phyloP scores from a whole-genome alignment of 2,329 filamentous ascomycete genomes.

The Colletotrichum sp. region DNA sequence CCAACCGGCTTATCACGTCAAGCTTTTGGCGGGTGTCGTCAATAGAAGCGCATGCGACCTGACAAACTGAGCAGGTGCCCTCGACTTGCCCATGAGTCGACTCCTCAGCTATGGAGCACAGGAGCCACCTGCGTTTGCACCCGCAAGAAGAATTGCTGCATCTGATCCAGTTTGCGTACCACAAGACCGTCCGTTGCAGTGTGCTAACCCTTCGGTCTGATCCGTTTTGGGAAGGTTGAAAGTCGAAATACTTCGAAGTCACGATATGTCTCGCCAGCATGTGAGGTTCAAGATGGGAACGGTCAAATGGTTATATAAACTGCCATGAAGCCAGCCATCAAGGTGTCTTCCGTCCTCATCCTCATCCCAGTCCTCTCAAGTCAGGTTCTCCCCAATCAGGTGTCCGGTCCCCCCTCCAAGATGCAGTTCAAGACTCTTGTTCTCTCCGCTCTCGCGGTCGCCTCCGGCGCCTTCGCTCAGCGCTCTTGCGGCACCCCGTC shows the following conservation, averaged over 20 bases:
- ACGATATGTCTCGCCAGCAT: not conserved
- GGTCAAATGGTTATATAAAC: conserved; percentile 1
- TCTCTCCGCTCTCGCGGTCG: conserved; percentile 14
- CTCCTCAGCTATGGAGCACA: not conserved
- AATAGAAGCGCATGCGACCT: not conserved
- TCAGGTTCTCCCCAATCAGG: conserved; percentile 2
- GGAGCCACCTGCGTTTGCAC: not conserved
- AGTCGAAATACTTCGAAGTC: not conserved
- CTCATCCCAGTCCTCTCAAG: not conserved
- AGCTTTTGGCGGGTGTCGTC: not conserved
- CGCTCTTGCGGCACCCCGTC: conserved; percentile 17
- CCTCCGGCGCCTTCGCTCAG: conserved; percentile 13
- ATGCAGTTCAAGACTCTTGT: conserved; percentile 18
- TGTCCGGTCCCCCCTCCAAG: not conserved
- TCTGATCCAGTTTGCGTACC: not conserved
- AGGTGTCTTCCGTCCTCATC: not conserved
- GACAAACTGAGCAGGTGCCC: conserved; percentile 1
- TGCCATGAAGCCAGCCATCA: conserved; percentile 3
- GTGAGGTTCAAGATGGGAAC: not conserved
- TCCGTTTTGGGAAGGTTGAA: conserved; percentile 16
- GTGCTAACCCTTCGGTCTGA: not conserved
- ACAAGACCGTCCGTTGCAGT: not conserved
- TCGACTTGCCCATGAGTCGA: not conserved
- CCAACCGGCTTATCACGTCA: conserved; percentile 4
- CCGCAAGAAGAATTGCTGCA: not conserved